These are phyloP conservation scores for Tetratostichococcus sp. DNA, from an alignment of 139 green algal genomes.

Conservation along the genomic window DNA sequence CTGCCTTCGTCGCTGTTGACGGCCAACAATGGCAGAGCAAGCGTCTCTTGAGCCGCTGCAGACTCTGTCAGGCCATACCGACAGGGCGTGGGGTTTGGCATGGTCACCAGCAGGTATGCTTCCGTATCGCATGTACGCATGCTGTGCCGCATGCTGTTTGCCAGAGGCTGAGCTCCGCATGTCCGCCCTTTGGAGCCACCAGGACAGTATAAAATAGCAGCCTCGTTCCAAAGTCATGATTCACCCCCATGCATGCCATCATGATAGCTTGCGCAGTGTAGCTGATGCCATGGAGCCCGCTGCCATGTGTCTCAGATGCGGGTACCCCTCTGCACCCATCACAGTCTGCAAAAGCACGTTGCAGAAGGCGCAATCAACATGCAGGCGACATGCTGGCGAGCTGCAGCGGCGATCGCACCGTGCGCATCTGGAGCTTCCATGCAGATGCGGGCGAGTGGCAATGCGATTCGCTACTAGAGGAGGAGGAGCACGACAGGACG, in stretches of 20 bases:
- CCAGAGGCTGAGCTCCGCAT: too few species aligned
- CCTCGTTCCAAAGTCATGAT: too few species aligned
- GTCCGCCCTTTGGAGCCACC: too few species aligned
- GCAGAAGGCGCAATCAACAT: not conserved
- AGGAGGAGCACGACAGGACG: slow-evolving; percentile 76
- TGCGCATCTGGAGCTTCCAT: slow-evolving; percentile 74
- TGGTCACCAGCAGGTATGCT: slow-evolving; percentile 74
- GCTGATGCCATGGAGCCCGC: too few species aligned
- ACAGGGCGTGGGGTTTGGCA: slow-evolving; percentile 75
- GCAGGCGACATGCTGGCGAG: slow-evolving; percentile 74
- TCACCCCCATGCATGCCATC: too few species aligned
- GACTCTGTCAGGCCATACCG: slow-evolving; percentile 64
- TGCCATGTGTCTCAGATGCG: too few species aligned
- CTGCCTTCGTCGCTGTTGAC: too few species aligned
- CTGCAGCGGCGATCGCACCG: slow-evolving; percentile 85
- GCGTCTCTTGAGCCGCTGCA: slow-evolving; percentile 38
- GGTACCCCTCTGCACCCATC: too few species aligned
- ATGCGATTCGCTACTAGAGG: slow-evolving; percentile 65
- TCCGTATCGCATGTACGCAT: not conserved
- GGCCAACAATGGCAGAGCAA: not conserved
- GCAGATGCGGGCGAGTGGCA: slow-evolving; percentile 23
- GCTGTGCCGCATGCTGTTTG: not conserved
- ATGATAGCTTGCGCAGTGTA: too few species aligned
- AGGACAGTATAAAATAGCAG: too few species aligned
- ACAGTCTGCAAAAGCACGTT: not conserved